Conservation (phyloP, 768 basidiomycete species). For the Lentinula sp. region DNA sequence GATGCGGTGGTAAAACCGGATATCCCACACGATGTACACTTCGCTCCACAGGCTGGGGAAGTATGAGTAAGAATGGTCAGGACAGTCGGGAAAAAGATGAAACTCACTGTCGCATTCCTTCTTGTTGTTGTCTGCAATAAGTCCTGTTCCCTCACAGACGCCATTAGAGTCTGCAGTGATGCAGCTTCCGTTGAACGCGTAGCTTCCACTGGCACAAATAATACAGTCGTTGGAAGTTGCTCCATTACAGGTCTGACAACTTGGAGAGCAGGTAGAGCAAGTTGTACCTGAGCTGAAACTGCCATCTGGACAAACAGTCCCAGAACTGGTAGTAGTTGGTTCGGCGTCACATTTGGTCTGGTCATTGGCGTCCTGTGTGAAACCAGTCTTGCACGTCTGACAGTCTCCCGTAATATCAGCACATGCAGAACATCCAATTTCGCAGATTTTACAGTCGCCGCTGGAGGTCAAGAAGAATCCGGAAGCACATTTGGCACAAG, state of each 20-base stretch:
- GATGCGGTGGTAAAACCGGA: constrained; percentile 67
- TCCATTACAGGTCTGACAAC: constrained; percentile 69
- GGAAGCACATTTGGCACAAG: constrained; percentile 65
- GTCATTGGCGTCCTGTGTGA: constrained; percentile 61
- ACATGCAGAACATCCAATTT: constrained; percentile 67
- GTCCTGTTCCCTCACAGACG: constrained; percentile 62
- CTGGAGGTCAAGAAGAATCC: constrained; percentile 71
- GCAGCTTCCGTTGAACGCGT: constrained; percentile 63
- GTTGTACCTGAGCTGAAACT: constrained; percentile 49
- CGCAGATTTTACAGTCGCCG: constrained; percentile 75
- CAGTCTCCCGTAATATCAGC: constrained; percentile 65
- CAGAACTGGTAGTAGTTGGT: constrained; percentile 42
- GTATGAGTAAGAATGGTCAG: not conserved
- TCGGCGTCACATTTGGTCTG: constrained; percentile 58
- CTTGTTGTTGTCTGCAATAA: constrained; percentile 80
- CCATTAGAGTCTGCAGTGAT: constrained; percentile 62
- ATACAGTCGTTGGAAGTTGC: constrained; percentile 66
- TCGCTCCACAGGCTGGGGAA: constrained; percentile 66
- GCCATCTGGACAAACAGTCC: constrained; percentile 56
- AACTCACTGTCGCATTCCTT: constrained; percentile 76
- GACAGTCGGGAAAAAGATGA: not conserved
- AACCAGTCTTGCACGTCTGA: constrained; percentile 63
- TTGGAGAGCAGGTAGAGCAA: constrained; percentile 56
- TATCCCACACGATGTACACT: constrained; percentile 76
- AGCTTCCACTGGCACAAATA: constrained; percentile 57